Conservation (phyloP, 2,329 filamentous ascomycete species). For the Alternaria gansuensis region DNA sequence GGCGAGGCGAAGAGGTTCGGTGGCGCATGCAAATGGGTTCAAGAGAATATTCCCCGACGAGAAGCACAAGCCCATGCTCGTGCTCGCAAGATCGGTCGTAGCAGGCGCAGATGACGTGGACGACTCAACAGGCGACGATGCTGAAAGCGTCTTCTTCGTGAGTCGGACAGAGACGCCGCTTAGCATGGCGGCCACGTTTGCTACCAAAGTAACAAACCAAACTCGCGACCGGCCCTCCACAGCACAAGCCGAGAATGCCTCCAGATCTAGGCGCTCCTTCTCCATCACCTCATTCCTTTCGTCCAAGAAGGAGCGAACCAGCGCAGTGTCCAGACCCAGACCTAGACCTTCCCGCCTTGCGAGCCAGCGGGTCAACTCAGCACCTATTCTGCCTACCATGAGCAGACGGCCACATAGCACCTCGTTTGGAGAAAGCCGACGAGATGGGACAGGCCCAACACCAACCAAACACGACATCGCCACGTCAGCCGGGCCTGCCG, state of each 20-base stretch:
- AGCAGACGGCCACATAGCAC: conserved; percentile 50
- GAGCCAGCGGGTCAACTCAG: conserved; percentile 48
- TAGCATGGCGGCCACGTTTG: conserved; percentile 42
- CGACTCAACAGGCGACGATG: conserved; percentile 50
- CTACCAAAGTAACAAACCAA: conserved; percentile 34
- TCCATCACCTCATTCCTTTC: conserved; percentile 59
- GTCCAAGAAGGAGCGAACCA: conserved; percentile 51
- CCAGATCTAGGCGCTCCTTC: conserved; percentile 59
- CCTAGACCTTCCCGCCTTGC: conserved; percentile 40
- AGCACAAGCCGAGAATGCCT: conserved; percentile 35
- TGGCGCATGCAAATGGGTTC: conserved; percentile 51
- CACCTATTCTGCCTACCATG: conserved; percentile 50
- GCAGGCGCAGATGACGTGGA: conserved; percentile 48
- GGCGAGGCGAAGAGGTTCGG: conserved; percentile 54
- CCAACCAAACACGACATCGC: conserved; percentile 44
- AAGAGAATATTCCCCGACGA: conserved; percentile 57
- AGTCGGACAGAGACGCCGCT: conserved; percentile 53
- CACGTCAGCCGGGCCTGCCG: conserved; percentile 37
- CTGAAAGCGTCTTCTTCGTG: conserved; percentile 52
- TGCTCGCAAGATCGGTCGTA: conserved; percentile 57
- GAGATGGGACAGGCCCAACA: conserved; percentile 48
- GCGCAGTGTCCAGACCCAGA: conserved; percentile 39
- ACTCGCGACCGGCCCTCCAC: conserved; percentile 29
- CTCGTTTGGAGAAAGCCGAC: conserved; percentile 51
- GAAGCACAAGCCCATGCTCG: conserved; percentile 58